Base-by-base conservation (phyloP, 2,329 filamentous ascomycete species). In the Drechslerella stenobrocha region DNA sequence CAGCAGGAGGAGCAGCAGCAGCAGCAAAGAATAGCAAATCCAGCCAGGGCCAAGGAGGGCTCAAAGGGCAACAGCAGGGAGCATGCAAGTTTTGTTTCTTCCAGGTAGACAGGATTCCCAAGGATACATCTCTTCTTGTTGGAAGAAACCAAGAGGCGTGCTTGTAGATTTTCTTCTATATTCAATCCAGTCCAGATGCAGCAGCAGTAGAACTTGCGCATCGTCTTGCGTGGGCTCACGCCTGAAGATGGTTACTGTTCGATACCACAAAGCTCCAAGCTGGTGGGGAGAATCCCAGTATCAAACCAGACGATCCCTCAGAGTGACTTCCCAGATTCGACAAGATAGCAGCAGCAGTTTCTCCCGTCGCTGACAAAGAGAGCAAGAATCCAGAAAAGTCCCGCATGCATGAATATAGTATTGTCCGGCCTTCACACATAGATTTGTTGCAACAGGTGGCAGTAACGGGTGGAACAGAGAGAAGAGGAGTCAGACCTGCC, bases 401-500 rank as follows among this genome's bases (percentile, higher is more conserved):
- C 44, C 42, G 56, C 35, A 60, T 67, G 55, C 51, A 66, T 58
- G 37, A 58, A 58, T 48, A 47, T 35, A 45, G 60, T 52, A 30
- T 47, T 37, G 23, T 66, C 60, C 60, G 58, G 60, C 23, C 30
- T 46, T 42, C 60, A 58, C 52, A 66, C 42, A 66, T 47, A 52
- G n/a, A 5, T 30, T 48, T 15, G 52, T 66, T 58, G 60, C 52
- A 58, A 66, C 53, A 58, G 53, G 53, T 56, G 47, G 42, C 50
- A 52, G 51, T 52, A 37, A 40, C 35, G 52, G 61, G 42, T 59
- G 55, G 51, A 52, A 53, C 57, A 67, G 40, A 55, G 63, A 66
- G 56, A 60, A 34, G 34, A 60, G 56, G 56, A 60, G 56, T 71
- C 93, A 93, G 87, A 98, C 93, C 93, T 98, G 93, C 93, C 93